Evolutionary conservation across 2,329 filamentous ascomycete genomes (phyloP).

Genomic region (Fusarium scirpi): DNA sequence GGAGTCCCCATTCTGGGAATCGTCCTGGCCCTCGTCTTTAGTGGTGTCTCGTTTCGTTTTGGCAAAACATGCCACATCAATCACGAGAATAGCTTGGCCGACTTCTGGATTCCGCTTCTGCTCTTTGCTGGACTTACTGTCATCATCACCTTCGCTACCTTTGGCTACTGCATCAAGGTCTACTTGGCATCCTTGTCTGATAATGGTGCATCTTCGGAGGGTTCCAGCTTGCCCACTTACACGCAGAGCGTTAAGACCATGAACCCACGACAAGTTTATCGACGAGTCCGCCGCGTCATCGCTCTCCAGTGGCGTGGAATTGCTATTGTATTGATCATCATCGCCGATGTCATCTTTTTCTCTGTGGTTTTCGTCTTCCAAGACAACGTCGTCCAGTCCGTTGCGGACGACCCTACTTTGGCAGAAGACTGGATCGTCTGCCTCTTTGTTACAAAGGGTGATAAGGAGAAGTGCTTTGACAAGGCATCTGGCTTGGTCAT

Average conservation of each 20-base stretch:
- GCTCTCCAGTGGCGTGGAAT: conserved; percentile 96
- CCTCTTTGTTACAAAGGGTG: conserved; percentile 63
- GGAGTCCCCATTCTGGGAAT: conserved; percentile 83
- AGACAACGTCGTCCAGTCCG: conserved; percentile 75
- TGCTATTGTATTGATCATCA: conserved; percentile 87
- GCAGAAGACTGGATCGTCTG: conserved; percentile 78
- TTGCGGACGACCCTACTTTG: conserved; percentile 64
- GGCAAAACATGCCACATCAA: conserved; percentile 95
- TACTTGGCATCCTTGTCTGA: conserved; percentile 88
- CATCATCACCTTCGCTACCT: conserved; percentile 85
- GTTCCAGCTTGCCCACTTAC: conserved; percentile 77
- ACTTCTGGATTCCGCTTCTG: conserved; percentile 91
- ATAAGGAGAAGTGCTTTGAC: conserved; percentile 75
- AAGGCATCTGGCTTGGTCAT: conserved; percentile 73
- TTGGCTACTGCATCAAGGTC: conserved; percentile 93
- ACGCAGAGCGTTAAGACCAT: conserved; percentile 79
- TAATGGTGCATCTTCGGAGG: conserved; percentile 75
- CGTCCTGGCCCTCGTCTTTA: conserved; percentile 80
- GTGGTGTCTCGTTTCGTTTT: conserved; percentile 94
- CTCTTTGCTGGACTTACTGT: conserved; percentile 81
- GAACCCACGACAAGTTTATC: conserved; percentile 87
- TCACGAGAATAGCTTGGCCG: conserved; percentile 82
- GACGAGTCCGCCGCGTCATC: conserved; percentile 85
- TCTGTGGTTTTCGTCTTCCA: conserved; percentile 90
- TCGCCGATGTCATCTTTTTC: conserved; percentile 94